Conservation (phyloP, 768 basidiomycete species). For the Goffeauzyma gilvescens region DNA sequence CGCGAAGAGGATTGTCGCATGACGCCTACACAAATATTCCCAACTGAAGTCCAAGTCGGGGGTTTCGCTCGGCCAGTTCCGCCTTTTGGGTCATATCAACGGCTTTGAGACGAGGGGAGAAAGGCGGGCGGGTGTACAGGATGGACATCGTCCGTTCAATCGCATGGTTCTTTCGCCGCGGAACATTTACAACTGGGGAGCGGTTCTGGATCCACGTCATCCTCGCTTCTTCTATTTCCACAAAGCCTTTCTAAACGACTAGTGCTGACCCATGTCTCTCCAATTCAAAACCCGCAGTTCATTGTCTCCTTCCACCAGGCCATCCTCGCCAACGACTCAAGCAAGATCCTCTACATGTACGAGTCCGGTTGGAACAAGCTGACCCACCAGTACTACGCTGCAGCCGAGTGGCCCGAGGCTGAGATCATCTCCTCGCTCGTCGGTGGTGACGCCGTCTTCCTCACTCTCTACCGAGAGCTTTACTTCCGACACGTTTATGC, state of each 20-base stretch:
- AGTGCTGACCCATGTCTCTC: background rate
- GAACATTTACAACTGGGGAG: slow-evolving; percentile 2
- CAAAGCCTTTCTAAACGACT: too few species aligned
- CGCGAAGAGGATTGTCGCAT: too few species aligned
- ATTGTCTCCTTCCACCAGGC: slow-evolving; percentile 89
- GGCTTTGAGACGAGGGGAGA: too few species aligned
- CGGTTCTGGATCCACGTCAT: too few species aligned
- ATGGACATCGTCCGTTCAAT: too few species aligned
- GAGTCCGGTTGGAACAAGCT: slow-evolving; percentile 94
- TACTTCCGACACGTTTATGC: slow-evolving; percentile 66
- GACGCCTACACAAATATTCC: too few species aligned
- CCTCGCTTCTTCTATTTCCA: too few species aligned
- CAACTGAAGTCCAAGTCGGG: too few species aligned
- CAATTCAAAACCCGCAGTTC: slow-evolving; percentile 41
- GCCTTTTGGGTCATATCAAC: too few species aligned
- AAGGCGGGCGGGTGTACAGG: too few species aligned
- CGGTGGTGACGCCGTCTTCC: slow-evolving; percentile 84
- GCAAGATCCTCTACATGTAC: slow-evolving; percentile 79
- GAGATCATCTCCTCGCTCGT: slow-evolving; percentile 88
- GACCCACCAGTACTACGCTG: slow-evolving; percentile 86
- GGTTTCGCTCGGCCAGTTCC: too few species aligned
- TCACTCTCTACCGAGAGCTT: slow-evolving; percentile 79
- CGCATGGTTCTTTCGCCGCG: too few species aligned
- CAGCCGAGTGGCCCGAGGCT: slow-evolving; percentile 92
- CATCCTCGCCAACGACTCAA: slow-evolving; percentile 71